phyloP scores from a whole-genome alignment of 2,329 filamentous ascomycete species.

The Neocatenulostroma microsporum region DNA sequence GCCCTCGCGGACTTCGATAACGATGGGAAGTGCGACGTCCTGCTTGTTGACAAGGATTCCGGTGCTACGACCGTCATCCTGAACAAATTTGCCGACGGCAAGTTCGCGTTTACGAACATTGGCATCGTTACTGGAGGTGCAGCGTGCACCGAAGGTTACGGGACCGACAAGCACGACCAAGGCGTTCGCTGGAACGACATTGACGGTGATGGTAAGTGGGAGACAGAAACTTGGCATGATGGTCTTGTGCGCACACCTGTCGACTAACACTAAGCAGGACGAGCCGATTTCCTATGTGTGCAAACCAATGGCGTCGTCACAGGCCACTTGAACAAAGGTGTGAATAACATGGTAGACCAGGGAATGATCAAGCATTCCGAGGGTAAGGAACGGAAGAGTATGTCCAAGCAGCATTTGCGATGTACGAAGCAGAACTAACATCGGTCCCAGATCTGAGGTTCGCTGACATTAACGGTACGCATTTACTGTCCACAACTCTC shows the following conservation, averaged over 20 bases:
- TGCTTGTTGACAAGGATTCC: conserved; percentile 6
- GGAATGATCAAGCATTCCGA: conserved; percentile 9
- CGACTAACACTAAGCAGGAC: not conserved
- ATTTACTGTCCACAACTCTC: too few relatives aligned
- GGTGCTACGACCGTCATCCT: conserved; percentile 2
- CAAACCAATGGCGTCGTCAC: conserved; percentile 4
- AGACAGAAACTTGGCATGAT: not conserved
- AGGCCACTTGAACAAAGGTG: conserved; percentile 9
- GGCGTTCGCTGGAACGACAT: conserved; percentile 8
- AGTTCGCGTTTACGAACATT: conserved; percentile 1
- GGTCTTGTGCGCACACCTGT: not conserved
- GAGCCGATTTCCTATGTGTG: conserved; percentile 9
- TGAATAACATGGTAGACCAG: conserved; percentile 5
- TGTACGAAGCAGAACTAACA: not conserved
- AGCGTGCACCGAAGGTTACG: conserved; percentile 6
- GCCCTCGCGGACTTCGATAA: conserved; percentile 10
- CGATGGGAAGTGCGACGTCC: conserved; percentile 10
- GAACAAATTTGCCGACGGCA: not conserved
- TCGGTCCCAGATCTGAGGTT: conserved; percentile 7
- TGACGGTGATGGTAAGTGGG: conserved; percentile 7
- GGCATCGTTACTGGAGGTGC: conserved; percentile 6
- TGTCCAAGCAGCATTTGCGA: not conserved
- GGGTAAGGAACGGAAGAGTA: conserved; percentile 8
- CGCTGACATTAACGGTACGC: conserved; percentile 13
- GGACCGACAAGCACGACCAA: conserved; percentile 7